phyloP scores from a whole-genome alignment of 2,329 filamentous ascomycete genomes.

The Orbilia blumenaviensis region DNA sequence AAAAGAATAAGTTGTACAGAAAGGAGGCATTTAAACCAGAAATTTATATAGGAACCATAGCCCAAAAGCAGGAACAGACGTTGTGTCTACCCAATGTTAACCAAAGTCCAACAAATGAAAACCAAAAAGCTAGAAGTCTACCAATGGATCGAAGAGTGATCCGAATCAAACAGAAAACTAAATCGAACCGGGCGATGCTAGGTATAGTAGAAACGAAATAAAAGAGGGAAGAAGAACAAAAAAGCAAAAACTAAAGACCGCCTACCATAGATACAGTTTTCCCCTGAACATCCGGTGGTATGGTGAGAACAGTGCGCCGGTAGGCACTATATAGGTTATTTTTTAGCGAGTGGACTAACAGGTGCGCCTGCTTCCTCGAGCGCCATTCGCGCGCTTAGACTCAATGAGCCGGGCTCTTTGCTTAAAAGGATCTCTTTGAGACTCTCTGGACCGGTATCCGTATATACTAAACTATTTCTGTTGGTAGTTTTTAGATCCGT shows the following conservation, averaged over 20 bases:
- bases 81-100: slow-evolving; percentile 40
- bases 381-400: slow-evolving; percentile 35
- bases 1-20: slow-evolving; percentile 40
- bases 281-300: not conserved
- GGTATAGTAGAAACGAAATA: slow-evolving; percentile 4
- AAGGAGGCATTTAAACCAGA: not conserved
- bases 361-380: slow-evolving; percentile 28
- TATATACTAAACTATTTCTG: slow-evolving; percentile 34
- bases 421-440: slow-evolving; percentile 34
- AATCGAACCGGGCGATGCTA: slow-evolving; percentile 27
- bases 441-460: slow-evolving; percentile 38
- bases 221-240: not conserved
- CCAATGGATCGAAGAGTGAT: not conserved
- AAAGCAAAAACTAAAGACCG: not conserved
- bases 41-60: slow-evolving; percentile 26
- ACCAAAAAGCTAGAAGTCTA: not conserved
- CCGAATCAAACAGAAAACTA: not conserved
- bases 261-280: not conserved
- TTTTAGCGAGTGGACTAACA: slow-evolving; percentile 11
- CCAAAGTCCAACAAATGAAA: slow-evolving; percentile 15
- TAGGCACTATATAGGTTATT: not conserved
- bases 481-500: slow-evolving; percentile 21
- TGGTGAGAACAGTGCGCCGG: not conserved
- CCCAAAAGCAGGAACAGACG: slow-evolving; percentile 10
- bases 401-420: slow-evolving; percentile 36